A percentile compares a stretch with the other conserved stretches of the same genome.
phyloP scores from a whole-genome alignment of 768 basidiomycete species.

The Mycena vitilis region DNA sequence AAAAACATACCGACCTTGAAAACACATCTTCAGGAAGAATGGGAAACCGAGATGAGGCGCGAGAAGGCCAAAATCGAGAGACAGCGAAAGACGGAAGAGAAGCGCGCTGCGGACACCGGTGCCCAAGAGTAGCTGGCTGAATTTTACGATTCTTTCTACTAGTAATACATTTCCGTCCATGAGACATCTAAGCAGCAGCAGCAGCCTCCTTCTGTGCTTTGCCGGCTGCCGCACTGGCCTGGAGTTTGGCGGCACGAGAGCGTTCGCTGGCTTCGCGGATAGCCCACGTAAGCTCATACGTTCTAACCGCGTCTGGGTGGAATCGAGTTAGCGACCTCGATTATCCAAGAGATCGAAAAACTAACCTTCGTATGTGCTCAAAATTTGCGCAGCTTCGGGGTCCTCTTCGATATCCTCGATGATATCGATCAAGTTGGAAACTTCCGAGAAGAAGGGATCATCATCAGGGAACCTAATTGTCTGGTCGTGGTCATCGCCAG shows the following conservation, averaged over 20 bases:
- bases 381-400: conserved; percentile 80
- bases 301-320: conserved; percentile 79
- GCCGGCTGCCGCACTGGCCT: conserved; percentile 47
- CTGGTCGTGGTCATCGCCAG: conserved; percentile 84
- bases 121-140: too few relatives aligned
- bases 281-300: conserved; percentile 95
- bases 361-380: conserved; percentile 87
- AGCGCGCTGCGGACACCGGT: conserved; percentile 17
- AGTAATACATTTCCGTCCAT: conserved; percentile 15
- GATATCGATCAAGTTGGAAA: conserved; percentile 88
- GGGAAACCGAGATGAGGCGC: conserved; percentile 60
- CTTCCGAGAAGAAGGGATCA: conserved; percentile 95
- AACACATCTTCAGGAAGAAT: conserved; percentile 80
- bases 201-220: conserved; percentile 32
- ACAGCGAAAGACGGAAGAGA: conserved; percentile 54
- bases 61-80: conserved; percentile 55
- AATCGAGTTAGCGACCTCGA: conserved; percentile 10
- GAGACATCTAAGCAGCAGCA: conserved; percentile 17
- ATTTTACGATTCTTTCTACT: conserved; percentile 10
- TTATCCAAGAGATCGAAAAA: conserved; percentile 7
- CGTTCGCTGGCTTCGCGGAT: conserved; percentile 85
- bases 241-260: conserved; percentile 61
- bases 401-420: conserved; percentile 93
- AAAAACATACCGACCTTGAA: conserved; percentile 84
- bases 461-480: conserved; percentile 79